Conservation (phyloP, 805 yeast genomes). For the Yarrowia sp. region DNA sequence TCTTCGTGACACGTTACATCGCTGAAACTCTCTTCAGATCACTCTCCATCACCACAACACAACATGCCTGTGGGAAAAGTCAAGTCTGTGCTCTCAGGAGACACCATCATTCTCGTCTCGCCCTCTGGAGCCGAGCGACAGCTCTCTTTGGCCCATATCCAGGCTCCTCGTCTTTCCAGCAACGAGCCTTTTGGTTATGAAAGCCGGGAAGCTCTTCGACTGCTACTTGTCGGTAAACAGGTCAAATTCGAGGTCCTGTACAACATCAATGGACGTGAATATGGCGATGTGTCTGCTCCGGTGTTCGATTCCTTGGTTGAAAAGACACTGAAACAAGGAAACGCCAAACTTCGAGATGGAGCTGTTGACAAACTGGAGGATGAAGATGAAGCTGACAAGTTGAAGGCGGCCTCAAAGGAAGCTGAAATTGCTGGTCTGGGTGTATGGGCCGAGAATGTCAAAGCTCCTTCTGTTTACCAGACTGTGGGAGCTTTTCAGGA, state of each 20-base stretch:
- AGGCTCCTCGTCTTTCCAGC: conserved; percentile 51
- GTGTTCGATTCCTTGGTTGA: conserved; percentile 58
- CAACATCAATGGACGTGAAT: conserved; percentile 54
- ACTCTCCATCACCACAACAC: not conserved
- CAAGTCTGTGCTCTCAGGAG: conserved; percentile 68
- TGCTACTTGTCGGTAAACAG: conserved; percentile 60
- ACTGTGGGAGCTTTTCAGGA: not conserved
- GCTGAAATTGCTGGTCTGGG: conserved; percentile 57
- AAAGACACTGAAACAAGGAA: conserved; percentile 56
- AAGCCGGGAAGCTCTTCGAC: conserved; percentile 61
- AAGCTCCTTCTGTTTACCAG: conserved; percentile 26
- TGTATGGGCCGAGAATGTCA: conserved; percentile 47
- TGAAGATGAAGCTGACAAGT: conserved; percentile 37
- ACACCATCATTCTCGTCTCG: conserved; percentile 62
- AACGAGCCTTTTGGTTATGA: conserved; percentile 51
- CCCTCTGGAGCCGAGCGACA: conserved; percentile 49
- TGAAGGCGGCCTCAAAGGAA: conserved; percentile 41
- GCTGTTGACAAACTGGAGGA: conserved; percentile 45
- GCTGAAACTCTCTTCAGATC: not conserved
- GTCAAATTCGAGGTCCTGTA: conserved; percentile 59
- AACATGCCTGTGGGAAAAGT: conserved; percentile 52
- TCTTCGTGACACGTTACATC: not conserved
- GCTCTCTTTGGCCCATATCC: conserved; percentile 62
- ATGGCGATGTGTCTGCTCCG: conserved; percentile 69
- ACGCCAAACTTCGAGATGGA: conserved; percentile 60